Evolutionary conservation across 768 basidiomycete genomes (phyloP), one percentile per base, ranked within the genome.

Genomic region (Butyriboletus loyo): DNA sequence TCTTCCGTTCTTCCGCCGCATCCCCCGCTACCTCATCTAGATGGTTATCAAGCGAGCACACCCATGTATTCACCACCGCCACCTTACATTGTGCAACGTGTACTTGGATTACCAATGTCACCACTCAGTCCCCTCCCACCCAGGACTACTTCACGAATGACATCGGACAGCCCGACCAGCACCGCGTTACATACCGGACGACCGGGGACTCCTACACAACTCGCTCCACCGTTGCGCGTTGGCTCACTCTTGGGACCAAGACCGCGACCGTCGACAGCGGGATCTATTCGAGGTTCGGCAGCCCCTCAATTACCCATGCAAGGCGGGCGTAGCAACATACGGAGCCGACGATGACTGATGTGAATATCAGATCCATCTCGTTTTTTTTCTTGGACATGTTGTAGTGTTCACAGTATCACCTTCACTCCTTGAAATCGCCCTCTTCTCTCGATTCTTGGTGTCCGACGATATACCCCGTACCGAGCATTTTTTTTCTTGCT

Each of bases 1-100:
- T 56, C 60, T n/a, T 69, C 73, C 36, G 68, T 58, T 41, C 70
- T 77, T 17, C 74, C 74, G n/a, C 70, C 74, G 3, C 77, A 77
- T 25, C 73, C 77, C 5, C 71, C 74, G 7, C 64, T 77, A 11
- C 74, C 74, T 43, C 61, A 57, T 37, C 50, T 36, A 15, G 56
- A 58, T 24, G 54, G 59, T 15, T 64, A 63, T 11, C 65, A 63
- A 19, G n/a, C 54, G 4, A 58, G 35, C 25, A 48, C 53, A 3
- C 58, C 56, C 9, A 34, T 37, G 8, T 59, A 47, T 31, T 24
- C 65, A 3, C 54, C 58, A 2, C 67, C 65, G 1, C 69, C 67
- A 0, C 65, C 61, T 31, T 69, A 69, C 54, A 59, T 69, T 25
- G 68, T 69, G 15, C 68, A 62, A 21, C 69, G 68, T 31, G 68